These are phyloP conservation scores for Nemania abortiva DNA, from an alignment of 2,329 filamentous ascomycete species.

Conservation along the genomic window DNA sequence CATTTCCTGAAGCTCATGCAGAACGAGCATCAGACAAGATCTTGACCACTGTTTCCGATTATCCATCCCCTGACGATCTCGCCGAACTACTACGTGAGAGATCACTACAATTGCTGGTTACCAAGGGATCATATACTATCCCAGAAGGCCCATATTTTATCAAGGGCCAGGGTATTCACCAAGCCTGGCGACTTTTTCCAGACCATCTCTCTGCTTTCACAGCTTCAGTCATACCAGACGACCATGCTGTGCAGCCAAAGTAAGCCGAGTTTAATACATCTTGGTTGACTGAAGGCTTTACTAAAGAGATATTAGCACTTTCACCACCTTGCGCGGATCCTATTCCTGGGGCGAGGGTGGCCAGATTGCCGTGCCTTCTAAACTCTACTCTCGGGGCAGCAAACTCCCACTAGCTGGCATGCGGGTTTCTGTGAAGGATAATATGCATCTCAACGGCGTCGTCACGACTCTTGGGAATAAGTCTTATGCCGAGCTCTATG, in stretches of 20 bases:
- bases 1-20: no score
- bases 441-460: not conserved
- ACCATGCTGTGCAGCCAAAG: not conserved
- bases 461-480: not conserved
- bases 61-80: no score
- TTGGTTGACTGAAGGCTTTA: no score
- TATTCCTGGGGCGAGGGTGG: not conserved
- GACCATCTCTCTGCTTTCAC: not conserved
- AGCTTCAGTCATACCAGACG: not conserved
- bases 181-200: not conserved
- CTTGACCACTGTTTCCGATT: no score
- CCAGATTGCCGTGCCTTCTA: not conserved
- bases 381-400: not conserved
- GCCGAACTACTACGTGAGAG: no score
- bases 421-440: slow-evolving; percentile 3
- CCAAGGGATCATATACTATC: no score
- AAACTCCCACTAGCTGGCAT: not conserved
- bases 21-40: no score
- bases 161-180: not conserved
- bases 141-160: slow-evolving; percentile 7
- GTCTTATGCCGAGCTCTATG: not conserved
- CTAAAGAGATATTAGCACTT: not conserved
- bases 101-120: no score
- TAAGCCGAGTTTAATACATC: no score
- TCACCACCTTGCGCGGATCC: slow-evolving; percentile 2